Evolutionary conservation across 2,329 filamentous ascomycete species (phyloP).

Genomic region (Fusarium fujikuroi): DNA sequence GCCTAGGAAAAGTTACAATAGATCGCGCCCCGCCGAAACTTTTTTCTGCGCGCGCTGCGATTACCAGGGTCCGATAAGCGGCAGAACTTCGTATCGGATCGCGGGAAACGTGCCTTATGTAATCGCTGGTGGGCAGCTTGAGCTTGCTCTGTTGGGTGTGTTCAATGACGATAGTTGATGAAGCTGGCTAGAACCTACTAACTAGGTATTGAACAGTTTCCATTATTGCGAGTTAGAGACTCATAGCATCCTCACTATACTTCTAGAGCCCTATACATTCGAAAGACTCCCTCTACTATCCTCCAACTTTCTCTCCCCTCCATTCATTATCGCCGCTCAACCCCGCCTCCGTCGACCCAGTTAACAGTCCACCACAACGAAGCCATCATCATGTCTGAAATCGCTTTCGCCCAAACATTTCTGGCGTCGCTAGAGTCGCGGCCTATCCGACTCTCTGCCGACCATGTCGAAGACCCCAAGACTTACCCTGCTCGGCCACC

Average conservation of each 20-base stretch:
- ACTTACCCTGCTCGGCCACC: slow-evolving; percentile 80
- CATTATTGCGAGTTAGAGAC: background rate
- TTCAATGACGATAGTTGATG: slow-evolving; percentile 33
- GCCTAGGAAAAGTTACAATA: slow-evolving; percentile 38
- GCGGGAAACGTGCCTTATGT: slow-evolving; percentile 31
- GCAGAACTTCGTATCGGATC: slow-evolving; percentile 47
- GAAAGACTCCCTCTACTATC: background rate
- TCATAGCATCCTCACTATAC: background rate
- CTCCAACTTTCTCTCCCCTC: background rate
- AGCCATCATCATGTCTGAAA: slow-evolving; percentile 74
- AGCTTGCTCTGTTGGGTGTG: slow-evolving; percentile 25
- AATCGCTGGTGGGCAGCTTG: slow-evolving; percentile 23
- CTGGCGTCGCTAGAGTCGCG: slow-evolving; percentile 82
- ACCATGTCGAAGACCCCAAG: slow-evolving; percentile 89
- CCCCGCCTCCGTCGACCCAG: slow-evolving; percentile 38
- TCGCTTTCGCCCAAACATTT: slow-evolving; percentile 85
- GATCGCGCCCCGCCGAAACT: slow-evolving; percentile 52
- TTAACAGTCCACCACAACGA: slow-evolving; percentile 3
- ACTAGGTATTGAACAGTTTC: background rate
- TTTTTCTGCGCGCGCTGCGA: slow-evolving; percentile 47
- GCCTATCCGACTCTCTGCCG: slow-evolving; percentile 82
- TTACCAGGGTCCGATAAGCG: slow-evolving; percentile 49
- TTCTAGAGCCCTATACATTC: background rate
- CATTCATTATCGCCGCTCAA: slow-evolving; percentile 11
- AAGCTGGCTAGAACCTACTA: background rate